Evolutionary conservation across 1,139 yeast species (phyloP), one percentile per base, ranked within the genome.

Genomic region (Debaryomyces sp.): DNA sequence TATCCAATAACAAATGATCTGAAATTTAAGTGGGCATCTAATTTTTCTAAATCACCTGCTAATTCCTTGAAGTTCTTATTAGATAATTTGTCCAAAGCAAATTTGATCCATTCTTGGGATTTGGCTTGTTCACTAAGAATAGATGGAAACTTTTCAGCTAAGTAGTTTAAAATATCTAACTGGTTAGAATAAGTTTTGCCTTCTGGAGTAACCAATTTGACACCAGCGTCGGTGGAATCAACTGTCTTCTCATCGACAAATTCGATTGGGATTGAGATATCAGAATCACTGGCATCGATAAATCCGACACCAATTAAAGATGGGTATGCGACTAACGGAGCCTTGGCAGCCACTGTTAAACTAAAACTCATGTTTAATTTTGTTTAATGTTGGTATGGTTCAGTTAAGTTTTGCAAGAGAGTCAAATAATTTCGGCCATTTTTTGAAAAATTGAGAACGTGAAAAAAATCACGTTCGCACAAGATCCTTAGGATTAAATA

Each of bases 51-150:
- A 58, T 89, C 85, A 44, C 75, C 80, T 24, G 96, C 79, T 56
- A 94, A 78, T 61, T 85, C 87, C 74, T 90, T 90, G 79, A 94
- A 94, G 72, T 94, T 95, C 75, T 89, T 90, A 65, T 87, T 81
- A 48, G 86, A 77, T 54, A 91, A 79, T 60, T 87, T 84, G 49
- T 82, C 82, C 57, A 79, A 73, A 38, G 96, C 90, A 59, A 85
- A 78, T 51, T 81, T 76, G 60, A 81, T 69, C 96, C 96, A 90
- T 54, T 81, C 70, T 46, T 76, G 70, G 13, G 75, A 75, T 8
- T 61, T 63, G 41, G 66, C 62, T 37, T 64, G 66, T 30, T 64
- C 63, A 13, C 70, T 54, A 46, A 75, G 56, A 34, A 70, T 56
- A 15, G 65, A 53, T 12, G 87, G 81, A 61, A 70, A 82, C 55